Conservation (phyloP, 2,329 filamentous ascomycete genomes). For the Pseudocercospora fuligena region DNA sequence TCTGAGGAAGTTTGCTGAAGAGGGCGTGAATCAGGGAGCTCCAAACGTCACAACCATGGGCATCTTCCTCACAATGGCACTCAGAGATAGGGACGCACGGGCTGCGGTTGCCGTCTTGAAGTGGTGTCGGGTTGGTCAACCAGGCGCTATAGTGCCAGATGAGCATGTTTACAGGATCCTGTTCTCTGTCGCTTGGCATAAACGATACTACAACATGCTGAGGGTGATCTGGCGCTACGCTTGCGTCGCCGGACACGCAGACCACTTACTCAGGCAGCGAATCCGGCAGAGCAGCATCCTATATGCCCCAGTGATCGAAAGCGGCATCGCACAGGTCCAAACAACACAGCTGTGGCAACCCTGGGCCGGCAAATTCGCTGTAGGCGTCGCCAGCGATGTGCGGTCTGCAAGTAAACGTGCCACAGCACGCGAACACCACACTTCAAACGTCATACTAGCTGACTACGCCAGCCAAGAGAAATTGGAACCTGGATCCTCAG, state of each 20-base stretch:
- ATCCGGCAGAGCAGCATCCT: constrained; percentile 19
- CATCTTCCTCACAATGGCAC: constrained; percentile 33
- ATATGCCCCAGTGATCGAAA: constrained; percentile 2
- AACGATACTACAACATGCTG: constrained; percentile 36
- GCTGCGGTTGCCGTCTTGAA: constrained; percentile 28
- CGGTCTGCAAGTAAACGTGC: background rate
- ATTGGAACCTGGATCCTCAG: background rate
- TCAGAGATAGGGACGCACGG: constrained; percentile 20
- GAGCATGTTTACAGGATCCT: constrained; percentile 29
- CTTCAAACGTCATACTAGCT: background rate
- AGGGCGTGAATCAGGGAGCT: constrained; percentile 4
- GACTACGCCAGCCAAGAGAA: constrained; percentile 9
- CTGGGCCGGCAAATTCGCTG: constrained; percentile 34
- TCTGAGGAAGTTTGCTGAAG: constrained; percentile 24
- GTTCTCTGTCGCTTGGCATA: constrained; percentile 34
- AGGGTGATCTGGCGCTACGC: constrained; percentile 43
- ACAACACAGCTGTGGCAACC: constrained; percentile 23
- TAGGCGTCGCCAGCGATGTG: constrained; percentile 23
- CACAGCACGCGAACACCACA: background rate
- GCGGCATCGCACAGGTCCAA: background rate
- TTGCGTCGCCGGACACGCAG: constrained; percentile 34
- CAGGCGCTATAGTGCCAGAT: constrained; percentile 19
- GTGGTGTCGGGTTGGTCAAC: constrained; percentile 23
- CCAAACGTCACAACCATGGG: constrained; percentile 31
- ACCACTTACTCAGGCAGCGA: constrained; percentile 14